Conservation (phyloP, 2,329 filamentous ascomycete genomes). For the Tolypocladium nubicola region DNA sequence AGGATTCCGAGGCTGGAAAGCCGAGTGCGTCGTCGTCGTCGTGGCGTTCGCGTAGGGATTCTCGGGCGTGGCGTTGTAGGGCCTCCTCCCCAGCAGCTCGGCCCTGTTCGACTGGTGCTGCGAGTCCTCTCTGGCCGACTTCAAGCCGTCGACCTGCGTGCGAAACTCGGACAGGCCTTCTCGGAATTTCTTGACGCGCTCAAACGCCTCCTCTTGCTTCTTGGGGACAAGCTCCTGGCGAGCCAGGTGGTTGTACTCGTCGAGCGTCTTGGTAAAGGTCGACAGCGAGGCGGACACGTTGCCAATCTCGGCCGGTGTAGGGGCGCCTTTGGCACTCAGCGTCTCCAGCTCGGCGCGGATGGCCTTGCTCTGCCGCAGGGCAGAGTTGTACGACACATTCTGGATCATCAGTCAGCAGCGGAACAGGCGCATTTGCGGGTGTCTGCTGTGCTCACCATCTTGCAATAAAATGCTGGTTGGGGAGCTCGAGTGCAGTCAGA, state of each 20-base stretch:
- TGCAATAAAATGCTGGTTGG: neutral
- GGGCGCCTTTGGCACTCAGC: conserved; percentile 53
- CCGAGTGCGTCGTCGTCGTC: conserved; percentile 15
- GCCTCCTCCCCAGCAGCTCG: conserved; percentile 77
- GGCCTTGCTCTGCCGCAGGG: conserved; percentile 72
- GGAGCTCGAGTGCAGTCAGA: neutral
- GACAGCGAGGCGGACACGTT: conserved; percentile 71
- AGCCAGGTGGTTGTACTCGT: conserved; percentile 80
- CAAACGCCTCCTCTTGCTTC: conserved; percentile 84
- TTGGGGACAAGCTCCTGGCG: conserved; percentile 81
- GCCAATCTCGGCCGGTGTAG: conserved; percentile 46
- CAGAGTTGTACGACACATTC: conserved; percentile 81
- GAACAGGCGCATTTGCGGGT: no score
- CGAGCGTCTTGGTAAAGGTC: conserved; percentile 76
- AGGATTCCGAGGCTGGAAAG: conserved; percentile 31
- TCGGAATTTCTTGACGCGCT: conserved; percentile 78
- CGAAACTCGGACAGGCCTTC: conserved; percentile 73
- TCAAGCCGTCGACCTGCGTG: conserved; percentile 65
- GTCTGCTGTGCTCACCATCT: neutral
- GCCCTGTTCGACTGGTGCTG: conserved; percentile 55
- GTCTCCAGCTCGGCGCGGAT: conserved; percentile 67
- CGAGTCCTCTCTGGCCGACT: conserved; percentile 65
- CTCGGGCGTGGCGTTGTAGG: conserved; percentile 72
- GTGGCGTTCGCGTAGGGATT: conserved; percentile 72
- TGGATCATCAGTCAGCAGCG: conserved; percentile 17